phyloP scores from a whole-genome alignment of 768 basidiomycete species.

The Boletus eberwhitei region DNA sequence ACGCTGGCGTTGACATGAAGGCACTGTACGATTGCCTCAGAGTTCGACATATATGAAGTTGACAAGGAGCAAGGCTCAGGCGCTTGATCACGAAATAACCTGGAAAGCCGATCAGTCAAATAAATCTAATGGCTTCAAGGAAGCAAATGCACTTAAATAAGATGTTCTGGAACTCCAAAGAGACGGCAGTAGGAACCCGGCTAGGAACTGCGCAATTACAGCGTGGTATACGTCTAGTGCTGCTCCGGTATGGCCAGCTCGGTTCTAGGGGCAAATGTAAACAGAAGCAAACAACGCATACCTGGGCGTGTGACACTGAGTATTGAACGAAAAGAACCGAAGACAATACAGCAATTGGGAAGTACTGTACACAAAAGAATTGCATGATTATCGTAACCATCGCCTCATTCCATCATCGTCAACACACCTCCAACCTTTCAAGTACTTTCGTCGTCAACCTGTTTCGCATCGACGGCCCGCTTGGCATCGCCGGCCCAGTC shows the following conservation, averaged over 20 bases:
- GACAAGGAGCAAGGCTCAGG: neutral
- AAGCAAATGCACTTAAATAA: conserved; percentile 6
- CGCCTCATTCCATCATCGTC: neutral
- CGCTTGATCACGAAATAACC: neutral
- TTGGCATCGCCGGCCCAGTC: conserved; percentile 7
- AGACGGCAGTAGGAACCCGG: neutral
- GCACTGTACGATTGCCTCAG: neutral
- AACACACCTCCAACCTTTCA: neutral
- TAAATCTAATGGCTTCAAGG: neutral
- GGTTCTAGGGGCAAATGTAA: conserved; percentile 4
- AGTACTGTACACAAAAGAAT: no score
- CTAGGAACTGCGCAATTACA: neutral
- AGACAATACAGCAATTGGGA: neutral
- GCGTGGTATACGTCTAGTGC: neutral
- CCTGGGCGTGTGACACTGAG: neutral
- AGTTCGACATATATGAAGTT: neutral
- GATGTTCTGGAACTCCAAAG: neutral
- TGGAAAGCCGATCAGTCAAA: neutral
- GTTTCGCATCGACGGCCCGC: neutral
- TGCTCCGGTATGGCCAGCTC: conserved; percentile 8
- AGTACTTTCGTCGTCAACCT: neutral
- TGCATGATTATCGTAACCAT: neutral
- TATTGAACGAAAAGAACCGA: neutral
- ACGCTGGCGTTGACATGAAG: neutral
- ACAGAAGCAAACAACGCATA: conserved; percentile 11